Conservation (phyloP, 2,329 filamentous ascomycete species). For the Fusarium goolgardi region DNA sequence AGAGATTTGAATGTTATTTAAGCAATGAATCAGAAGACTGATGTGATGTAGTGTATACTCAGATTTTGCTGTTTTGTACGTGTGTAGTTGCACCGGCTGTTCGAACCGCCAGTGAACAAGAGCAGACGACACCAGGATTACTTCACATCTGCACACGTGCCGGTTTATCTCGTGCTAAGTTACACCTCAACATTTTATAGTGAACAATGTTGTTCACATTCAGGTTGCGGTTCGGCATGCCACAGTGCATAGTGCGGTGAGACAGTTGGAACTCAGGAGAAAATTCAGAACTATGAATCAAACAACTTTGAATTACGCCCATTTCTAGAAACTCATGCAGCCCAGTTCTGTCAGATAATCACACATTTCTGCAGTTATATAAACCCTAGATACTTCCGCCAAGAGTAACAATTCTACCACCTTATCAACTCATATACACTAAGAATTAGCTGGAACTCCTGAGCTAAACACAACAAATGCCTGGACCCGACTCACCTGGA, state of each 20-base stretch:
- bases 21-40: not conserved
- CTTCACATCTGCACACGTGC: not conserved
- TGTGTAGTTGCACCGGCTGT: not conserved
- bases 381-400: too few species aligned
- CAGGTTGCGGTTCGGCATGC: not conserved
- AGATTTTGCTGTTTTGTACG: not conserved
- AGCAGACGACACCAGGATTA: not conserved
- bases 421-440: too few species aligned
- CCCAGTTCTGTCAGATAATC: not conserved
- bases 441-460: too few species aligned
- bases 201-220: not conserved
- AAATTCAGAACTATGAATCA: not conserved
- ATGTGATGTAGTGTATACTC: not conserved
- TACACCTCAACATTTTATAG: not conserved
- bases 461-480: not conserved
- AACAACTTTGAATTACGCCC: not conserved
- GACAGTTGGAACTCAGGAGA: not conserved
- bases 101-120: not conserved
- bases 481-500: not conserved
- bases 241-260: not conserved
- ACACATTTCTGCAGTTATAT: not conserved
- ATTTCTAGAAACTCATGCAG: not conserved
- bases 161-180: not conserved
- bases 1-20: fast-evolving
- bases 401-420: not conserved